Base-by-base conservation (phyloP, 768 basidiomycete species). In the Trametes maxima region DNA sequence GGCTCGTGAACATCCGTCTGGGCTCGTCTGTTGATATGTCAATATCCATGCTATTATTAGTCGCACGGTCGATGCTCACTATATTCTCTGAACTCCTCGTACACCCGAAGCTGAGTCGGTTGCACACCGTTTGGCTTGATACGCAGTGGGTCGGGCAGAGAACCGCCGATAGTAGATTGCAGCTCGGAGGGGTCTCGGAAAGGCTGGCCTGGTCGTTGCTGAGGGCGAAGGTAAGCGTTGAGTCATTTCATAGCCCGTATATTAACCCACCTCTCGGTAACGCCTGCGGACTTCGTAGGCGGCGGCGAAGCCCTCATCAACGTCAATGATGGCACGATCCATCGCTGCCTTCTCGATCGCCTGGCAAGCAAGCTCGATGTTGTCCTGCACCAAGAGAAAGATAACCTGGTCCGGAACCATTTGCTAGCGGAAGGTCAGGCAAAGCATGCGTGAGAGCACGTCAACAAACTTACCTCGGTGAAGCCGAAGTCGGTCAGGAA, bases 301-400 rank as follows among this genome's bases (percentile, higher is more conserved):
- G 24, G 84, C 64, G 2, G 84, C 80, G 62, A 99, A 92, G 22
- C 85, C 88, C 63, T 96, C 94, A 71, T 99, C 97, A 7, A 97
- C 91, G 68, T 98, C 97, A 3, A 86, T 83, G 53, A 94, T 85
- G 7, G 95, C 95, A 60, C 94, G 86, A 68, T 98, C 95, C 91
- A 97, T 97, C 0, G 97, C 97, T 5, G 95, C 95, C 68, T 94
- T 95, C 76, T 98, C 95, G 64, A 99, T 95, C 10, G 94, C 92
- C 55, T 85, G 83, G 71, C 96, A 98, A 16, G 96, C 96, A 47
- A 92, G 80, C 45, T 98, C 95, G 52, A 97, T 80, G 68, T 99
- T 98, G 67, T 98, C 95, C 60, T 87, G 84, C 14, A 95, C 94
- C 40, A 98, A 82, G 35, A 95, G 79, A 8, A 82, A 74, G 50